phyloP scores from a whole-genome alignment of 495 filamentous ascomycete genomes.

The Xylaria sp. region DNA sequence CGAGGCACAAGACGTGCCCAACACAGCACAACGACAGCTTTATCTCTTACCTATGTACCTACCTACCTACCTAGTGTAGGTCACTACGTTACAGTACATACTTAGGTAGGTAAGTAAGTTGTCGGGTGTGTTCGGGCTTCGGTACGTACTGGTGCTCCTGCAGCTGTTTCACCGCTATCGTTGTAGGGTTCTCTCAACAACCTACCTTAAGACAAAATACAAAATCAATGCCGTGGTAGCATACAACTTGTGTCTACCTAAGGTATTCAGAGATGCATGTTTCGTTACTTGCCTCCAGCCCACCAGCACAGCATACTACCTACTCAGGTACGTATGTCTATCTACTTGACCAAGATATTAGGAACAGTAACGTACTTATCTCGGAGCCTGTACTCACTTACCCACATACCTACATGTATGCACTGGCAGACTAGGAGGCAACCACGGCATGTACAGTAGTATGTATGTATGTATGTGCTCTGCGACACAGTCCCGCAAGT shows the following conservation, averaged over 20 bases:
- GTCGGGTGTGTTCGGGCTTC: conserved; percentile 3
- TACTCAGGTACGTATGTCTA: background rate
- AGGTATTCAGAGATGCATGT: background rate
- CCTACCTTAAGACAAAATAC: too few relatives aligned
- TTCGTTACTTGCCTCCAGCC: background rate
- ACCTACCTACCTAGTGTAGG: too few relatives aligned
- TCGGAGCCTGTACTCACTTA: background rate
- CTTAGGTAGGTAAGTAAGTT: background rate
- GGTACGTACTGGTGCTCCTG: background rate
- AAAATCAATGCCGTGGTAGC: background rate
- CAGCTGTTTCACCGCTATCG: background rate
- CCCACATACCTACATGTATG: background rate
- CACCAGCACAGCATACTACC: background rate
- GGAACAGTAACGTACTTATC: background rate
- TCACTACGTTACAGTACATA: too few relatives aligned
- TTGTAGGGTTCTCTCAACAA: background rate
- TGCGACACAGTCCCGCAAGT: background rate
- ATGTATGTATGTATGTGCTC: background rate
- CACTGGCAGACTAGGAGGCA: background rate
- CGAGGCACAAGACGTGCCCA: background rate
- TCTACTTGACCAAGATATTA: background rate
- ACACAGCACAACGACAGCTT: background rate
- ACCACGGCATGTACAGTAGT: background rate
- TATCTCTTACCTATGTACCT: background rate
- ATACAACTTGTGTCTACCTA: background rate